These are phyloP conservation scores for Xanthoparmelia taractica DNA, from an alignment of 495 filamentous ascomycete genomes.

Conservation along the genomic window DNA sequence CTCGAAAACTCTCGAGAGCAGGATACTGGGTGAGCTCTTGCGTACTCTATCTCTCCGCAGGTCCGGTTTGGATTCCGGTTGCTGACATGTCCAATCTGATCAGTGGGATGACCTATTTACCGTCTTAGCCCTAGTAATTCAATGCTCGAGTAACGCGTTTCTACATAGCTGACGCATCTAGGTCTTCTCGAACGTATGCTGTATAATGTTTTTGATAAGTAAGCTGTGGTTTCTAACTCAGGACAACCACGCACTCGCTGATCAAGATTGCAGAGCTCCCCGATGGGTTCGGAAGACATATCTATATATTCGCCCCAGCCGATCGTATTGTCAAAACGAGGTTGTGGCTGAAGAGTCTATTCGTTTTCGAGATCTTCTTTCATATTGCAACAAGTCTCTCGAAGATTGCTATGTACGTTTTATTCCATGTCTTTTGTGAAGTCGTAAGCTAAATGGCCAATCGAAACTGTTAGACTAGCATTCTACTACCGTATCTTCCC, in stretches of 20 bases:
- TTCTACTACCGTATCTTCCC: slow-evolving; percentile 24
- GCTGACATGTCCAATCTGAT: neutral
- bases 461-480: slow-evolving; percentile 7
- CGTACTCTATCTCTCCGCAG: neutral
- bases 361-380: slow-evolving; percentile 22
- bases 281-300: slow-evolving; percentile 22
- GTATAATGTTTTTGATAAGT: neutral
- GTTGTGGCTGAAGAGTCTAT: slow-evolving; percentile 13
- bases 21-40: slow-evolving; percentile 13
- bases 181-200: neutral
- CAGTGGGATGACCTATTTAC: slow-evolving; percentile 23
- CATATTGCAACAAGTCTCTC: slow-evolving; percentile 15
- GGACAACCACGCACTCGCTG: neutral
- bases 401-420: slow-evolving; percentile 21
- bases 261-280: slow-evolving; percentile 4
- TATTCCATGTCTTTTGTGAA: neutral
- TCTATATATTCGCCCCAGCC: slow-evolving; percentile 11
- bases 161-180: neutral
- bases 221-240: neutral
- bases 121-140: slow-evolving; percentile 18
- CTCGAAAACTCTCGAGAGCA: slow-evolving; percentile 11
- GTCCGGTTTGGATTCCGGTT: no score
- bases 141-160: neutral
- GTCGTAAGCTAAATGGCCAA: neutral
- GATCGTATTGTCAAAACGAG: slow-evolving; percentile 3